Base-by-base conservation (phyloP, 108 stramenopile species). In the Cyclostephanos invisitatus region DNA sequence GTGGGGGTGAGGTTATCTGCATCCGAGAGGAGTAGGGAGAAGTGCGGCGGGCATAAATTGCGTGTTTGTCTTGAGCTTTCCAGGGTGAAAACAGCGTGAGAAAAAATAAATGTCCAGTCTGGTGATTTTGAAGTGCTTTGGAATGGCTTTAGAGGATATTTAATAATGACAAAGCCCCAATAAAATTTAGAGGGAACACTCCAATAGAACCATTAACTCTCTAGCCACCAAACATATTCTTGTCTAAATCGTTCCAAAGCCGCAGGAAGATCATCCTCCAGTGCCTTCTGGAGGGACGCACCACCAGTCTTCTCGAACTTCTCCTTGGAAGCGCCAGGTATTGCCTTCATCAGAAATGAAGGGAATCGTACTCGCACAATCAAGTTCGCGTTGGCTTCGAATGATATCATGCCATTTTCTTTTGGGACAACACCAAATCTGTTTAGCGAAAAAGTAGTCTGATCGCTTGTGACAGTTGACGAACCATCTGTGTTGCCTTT, bases 241-340 rank as follows among this genome's bases (percentile, higher is more conserved):
- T 68, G 47, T 35, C 70, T 60, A 68, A 78, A 72, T 25, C 32
- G 29, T 48, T 62, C 61, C 29, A 78, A 46, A n/a, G 78, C 60
- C 4, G 25, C 21, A 32, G 71, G 71, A 47, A 78, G 57, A 67
- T 78, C 78, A 37, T 48, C 62, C 51, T 78, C 67, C 61, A 78
- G 49, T n/a, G 70, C 61, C 46, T 72, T 72, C 18, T 59, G 46
- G 51, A 78, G 56, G 4, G 70, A 78, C 17, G 62, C 70, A 18
- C 78, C 65, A 29, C 78, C 78, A 62, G 42, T 72, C 36, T 67
- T 67, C 47, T 78, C 78, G 28, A 53, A 59, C 44, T 68, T 72
- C 14, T 78, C 78, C 49, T 78, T 78, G 17, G 60, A 61, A 0
- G 64, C 73, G 59, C 66, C 58, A 22, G 77, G 70, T 15, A 78